Evolutionary conservation across 345 rosid genomes (phyloP).

Genomic region (Passiflora organensis): DNA sequence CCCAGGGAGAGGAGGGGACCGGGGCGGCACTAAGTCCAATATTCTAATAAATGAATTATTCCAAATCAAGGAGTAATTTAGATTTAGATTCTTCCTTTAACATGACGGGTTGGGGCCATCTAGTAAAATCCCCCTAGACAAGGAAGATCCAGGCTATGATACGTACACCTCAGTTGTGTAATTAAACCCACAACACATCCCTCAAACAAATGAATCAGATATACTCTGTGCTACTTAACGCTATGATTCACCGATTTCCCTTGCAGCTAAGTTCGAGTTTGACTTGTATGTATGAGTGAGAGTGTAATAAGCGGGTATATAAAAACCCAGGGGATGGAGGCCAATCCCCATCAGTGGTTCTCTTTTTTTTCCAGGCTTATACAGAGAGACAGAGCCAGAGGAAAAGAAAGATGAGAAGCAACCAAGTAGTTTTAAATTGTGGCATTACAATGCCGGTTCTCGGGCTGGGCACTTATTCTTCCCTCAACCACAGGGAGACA

Average conservation of each 20-base stretch:
- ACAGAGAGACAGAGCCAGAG: background rate
- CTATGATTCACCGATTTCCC: background rate
- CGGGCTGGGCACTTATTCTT: constrained; percentile 77
- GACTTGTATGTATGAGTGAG: too few species aligned
- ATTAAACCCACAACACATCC: too few species aligned
- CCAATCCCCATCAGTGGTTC: background rate
- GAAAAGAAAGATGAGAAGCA: constrained; percentile 31
- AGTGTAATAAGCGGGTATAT: too few species aligned
- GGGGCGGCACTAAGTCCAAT: background rate
- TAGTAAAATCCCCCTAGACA: constrained; percentile 68
- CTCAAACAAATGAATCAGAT: background rate
- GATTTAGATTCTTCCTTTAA: background rate
- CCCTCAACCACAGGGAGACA: constrained; percentile 32
- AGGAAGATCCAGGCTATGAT: constrained; percentile 60
- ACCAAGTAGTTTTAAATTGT: constrained; percentile 47
- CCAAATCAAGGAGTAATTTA: background rate
- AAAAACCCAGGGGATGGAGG: too few species aligned
- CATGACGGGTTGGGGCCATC: constrained; percentile 23
- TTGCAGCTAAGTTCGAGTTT: too few species aligned
- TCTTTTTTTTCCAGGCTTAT: background rate
- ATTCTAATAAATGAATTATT: background rate
- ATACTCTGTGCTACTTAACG: background rate
- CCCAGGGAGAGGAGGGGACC: too few species aligned
- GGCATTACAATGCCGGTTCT: constrained; percentile 60
- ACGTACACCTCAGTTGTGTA: constrained; percentile 12